A percentile compares a stretch with the other conserved stretches of the same genome.
Evolutionary conservation across 2,329 filamentous ascomycete genomes (phyloP).

Genomic region (Fusarium sp.): DNA sequence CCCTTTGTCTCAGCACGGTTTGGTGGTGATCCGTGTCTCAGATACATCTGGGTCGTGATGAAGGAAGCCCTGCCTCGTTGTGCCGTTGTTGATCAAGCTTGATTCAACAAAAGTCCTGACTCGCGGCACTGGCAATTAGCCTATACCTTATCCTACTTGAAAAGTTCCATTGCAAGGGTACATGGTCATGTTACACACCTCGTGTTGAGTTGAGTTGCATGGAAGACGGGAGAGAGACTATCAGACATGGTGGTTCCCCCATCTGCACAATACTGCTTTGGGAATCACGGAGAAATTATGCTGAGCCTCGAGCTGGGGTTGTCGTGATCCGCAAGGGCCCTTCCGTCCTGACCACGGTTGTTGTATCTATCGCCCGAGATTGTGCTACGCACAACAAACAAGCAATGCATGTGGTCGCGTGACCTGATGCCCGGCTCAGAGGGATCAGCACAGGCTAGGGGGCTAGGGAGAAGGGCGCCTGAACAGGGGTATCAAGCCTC

Average conservation of each 20-base stretch:
- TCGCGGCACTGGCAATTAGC: not conserved
- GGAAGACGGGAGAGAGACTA: not conserved
- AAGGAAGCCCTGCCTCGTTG: not conserved
- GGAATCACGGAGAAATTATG: conserved; percentile 1
- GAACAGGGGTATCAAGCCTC: not conserved
- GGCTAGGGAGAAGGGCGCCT: not conserved
- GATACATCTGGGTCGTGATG: not conserved
- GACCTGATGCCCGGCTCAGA: conserved; percentile 7
- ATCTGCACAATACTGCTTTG: conserved; percentile 5
- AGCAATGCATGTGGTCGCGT: conserved; percentile 3
- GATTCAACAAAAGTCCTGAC: not conserved
- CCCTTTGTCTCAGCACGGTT: not conserved
- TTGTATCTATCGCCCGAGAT: not conserved
- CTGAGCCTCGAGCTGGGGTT: not conserved
- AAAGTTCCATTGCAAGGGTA: not conserved
- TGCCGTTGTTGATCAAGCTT: not conserved
- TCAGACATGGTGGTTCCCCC: not conserved
- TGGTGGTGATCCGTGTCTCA: not conserved
- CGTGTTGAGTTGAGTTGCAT: not conserved
- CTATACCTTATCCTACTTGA: not conserved
- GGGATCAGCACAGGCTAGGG: not conserved
- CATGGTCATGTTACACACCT: not conserved
- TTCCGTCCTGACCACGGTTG: not conserved
- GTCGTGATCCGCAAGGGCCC: not conserved
- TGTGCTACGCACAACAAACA: not conserved